Evolutionary conservation across 306 rosid genomes (phyloP), one percentile per base, ranked within the genome.

Genomic region (Trifolium dubium): DNA sequence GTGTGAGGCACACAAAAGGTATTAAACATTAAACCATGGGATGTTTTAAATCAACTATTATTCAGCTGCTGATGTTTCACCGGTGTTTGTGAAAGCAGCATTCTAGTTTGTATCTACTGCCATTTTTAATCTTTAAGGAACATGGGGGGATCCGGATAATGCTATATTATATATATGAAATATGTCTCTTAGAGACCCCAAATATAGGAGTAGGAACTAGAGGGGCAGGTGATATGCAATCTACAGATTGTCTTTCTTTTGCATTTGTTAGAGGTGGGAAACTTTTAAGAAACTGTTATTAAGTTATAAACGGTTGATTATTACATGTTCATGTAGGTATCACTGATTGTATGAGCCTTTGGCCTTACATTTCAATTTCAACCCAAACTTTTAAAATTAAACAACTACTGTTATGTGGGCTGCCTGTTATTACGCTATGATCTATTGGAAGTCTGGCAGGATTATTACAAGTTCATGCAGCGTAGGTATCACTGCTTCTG

Each of bases 351-450:
- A 40, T 13, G 65, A 13, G 65, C 19, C 18, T 34, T 12, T 13
- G 8, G 64, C 19, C 41, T 23, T 11, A 58, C 35, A 30, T 60
- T 31, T 60, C 41, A 31, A 13, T 5, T 56, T 56, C 7, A 23
- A 55, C 12, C 34, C 8, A 23, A 23, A 10, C 23, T 19, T 55
- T 55, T 55, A 23, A 23, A 37, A 70, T 70, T 54, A 53, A 31
- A 70, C 63, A 54, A 32, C 51, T 71, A 19, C 5, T 70, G 53
- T 29, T 13, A 11, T 31, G 10, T 10, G 19, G 59, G 77, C 77
- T 28, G 10, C 29, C 19, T 5, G 12, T 59, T 44, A 44, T 31
- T 15, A 59, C 23, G 64, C 13, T 47, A 64, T 64, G 32, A 39
- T 2, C 15, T 32, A 15, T 39, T 23, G 63, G 67, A 40, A 54